Base-by-base conservation (phyloP, 306 rosid genomes). In the Ziziphus jujuba region DNA sequence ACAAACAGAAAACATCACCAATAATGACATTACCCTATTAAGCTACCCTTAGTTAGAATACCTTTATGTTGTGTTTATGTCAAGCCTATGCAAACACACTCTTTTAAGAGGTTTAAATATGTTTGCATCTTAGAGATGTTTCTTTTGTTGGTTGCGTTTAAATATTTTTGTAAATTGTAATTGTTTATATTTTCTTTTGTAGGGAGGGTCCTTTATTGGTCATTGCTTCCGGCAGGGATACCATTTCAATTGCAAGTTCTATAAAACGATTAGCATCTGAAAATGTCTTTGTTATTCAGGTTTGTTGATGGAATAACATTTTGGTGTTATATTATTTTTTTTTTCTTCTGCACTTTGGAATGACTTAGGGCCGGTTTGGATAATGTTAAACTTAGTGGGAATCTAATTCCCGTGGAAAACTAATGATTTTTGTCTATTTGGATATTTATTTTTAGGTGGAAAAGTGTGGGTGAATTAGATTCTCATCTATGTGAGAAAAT, bases 201-300 rank as follows among this genome's bases (percentile, higher is more conserved):
- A 87, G 98, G 93, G 93, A 87, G 79, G 98, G 97, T 61, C 98
- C 98, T 19, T 69, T 92, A 40, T 67, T 92, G 85, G 93, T 92
- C 81, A 82, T 90, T 67, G 96, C 98, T 67, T 90, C 88, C 53
- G 98, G 98, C 56, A 87, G 97, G 57, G 97, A 92, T 66, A 90
- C 97, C 51, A 84, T 92, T 76, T 78, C 93, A 52, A 75, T 87
- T 76, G 79, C 97, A 22, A 87, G 97, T 81, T 90, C 91, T 64
- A 81, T 90, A 25, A 90, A 84, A 80, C 88, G 75, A 25, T 70
- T 92, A 61, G 97, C 90, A 52, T 78, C 87, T 16, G 87, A 92
- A 50, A 87, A 84, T 59, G 96, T 86, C 67, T 92, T 90, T 80
- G 96, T 90, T 24, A 80, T 92, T 75, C 97, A 92, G 92, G 98